Conservation (phyloP, 768 basidiomycete species). For the Botryobasidium botryosum region DNA sequence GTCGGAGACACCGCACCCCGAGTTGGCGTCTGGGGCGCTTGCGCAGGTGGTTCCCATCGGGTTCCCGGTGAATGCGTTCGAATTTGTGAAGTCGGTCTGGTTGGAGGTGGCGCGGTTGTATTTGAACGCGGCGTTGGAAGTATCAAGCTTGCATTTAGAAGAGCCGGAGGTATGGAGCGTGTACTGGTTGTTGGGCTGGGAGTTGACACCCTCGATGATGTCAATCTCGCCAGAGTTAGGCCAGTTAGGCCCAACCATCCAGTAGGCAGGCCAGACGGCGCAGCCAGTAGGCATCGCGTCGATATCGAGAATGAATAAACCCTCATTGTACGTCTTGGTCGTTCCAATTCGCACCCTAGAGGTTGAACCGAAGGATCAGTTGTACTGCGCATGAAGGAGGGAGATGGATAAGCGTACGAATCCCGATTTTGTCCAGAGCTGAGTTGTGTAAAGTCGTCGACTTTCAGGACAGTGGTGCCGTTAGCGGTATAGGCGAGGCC, state of each 20-base stretch:
- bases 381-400: neutral
- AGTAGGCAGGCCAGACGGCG: conserved; percentile 22
- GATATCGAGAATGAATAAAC: conserved; percentile 62
- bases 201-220: conserved; percentile 13
- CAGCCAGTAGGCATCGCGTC: conserved; percentile 56
- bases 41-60: conserved; percentile 1
- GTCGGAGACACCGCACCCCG: conserved; percentile 19
- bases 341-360: conserved; percentile 43
- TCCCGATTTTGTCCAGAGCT: conserved; percentile 35
- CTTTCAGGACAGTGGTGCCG: conserved; percentile 40
- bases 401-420: conserved; percentile 15
- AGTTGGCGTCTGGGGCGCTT: conserved; percentile 8
- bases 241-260: conserved; percentile 29
- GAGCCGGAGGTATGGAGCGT: conserved; percentile 26
- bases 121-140: conserved; percentile 2
- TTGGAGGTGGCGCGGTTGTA: neutral
- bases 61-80: conserved; percentile 12
- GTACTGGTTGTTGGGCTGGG: conserved; percentile 24
- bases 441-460: conserved; percentile 38
- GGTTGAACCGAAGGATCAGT: neutral
- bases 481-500: conserved; percentile 50
- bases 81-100: conserved; percentile 12
- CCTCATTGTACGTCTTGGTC: conserved; percentile 42
- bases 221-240: conserved; percentile 27
- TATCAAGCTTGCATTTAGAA: conserved; percentile 21